Percentiles rank a stretch among this genome's conserved stretches.
Conservation (phyloP, 2,329 filamentous ascomycete genomes). For the Biscogniauxia sp. region DNA sequence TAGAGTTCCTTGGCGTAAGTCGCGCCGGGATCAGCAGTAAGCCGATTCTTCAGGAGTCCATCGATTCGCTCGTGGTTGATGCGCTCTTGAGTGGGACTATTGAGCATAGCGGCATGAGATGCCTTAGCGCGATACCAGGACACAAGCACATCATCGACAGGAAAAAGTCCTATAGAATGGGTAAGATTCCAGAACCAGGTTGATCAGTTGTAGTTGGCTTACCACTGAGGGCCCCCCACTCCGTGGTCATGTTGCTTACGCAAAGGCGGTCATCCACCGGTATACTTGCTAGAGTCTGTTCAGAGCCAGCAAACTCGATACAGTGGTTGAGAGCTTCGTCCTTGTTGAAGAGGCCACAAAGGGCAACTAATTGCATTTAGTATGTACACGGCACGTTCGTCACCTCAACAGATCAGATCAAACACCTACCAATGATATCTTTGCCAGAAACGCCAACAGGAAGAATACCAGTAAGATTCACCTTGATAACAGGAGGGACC, state of each 20-base stretch:
- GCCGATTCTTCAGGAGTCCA: conserved; percentile 63
- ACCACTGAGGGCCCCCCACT: conserved; percentile 68
- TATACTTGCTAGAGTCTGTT: conserved; percentile 72
- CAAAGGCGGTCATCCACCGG: conserved; percentile 71
- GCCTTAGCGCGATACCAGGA: conserved; percentile 77
- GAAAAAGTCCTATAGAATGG: conserved; percentile 69
- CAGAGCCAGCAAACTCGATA: conserved; percentile 81
- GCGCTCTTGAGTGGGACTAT: conserved; percentile 50
- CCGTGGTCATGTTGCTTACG: conserved; percentile 77
- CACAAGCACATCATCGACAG: conserved; percentile 70
- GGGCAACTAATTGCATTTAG: no score
- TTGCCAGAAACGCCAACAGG: no score
- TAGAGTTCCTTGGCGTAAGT: conserved; percentile 81
- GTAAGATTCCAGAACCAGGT: no score
- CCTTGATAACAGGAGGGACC: no score
- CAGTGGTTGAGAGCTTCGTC: conserved; percentile 89
- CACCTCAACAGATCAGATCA: no score
- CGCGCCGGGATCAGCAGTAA: conserved; percentile 72
- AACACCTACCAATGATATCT: no score
- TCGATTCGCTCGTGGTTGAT: conserved; percentile 75
- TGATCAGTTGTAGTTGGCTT: conserved; percentile 2
- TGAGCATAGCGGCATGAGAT: conserved; percentile 64
- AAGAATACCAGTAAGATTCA: no score
- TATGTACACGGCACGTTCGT: no score
- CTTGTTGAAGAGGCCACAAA: conserved; percentile 82